A percentile compares a stretch with the other conserved stretches of the same genome.
These are phyloP conservation scores for Phallus indusiatus DNA, from an alignment of 768 basidiomycete genomes.

Conservation along the genomic window DNA sequence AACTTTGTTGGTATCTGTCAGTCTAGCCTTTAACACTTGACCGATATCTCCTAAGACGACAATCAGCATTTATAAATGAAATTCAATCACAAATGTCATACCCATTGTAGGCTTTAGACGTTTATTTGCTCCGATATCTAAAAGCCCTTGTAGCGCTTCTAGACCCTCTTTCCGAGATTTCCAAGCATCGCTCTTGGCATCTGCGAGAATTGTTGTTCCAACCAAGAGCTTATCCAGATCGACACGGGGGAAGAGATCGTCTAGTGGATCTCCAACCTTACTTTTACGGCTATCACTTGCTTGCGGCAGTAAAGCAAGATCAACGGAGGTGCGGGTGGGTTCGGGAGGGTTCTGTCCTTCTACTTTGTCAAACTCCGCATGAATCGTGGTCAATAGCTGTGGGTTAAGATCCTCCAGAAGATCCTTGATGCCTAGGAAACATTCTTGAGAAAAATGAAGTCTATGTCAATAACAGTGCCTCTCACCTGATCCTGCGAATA, in stretches of 20 bases:
- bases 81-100: constrained; percentile 27
- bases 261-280: constrained; percentile 59
- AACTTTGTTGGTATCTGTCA: constrained; percentile 88
- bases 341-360: constrained; percentile 69
- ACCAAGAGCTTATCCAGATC: constrained; percentile 83
- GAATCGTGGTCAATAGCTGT: constrained; percentile 85
- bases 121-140: constrained; percentile 90
- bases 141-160: constrained; percentile 68
- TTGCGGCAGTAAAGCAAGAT: constrained; percentile 47
- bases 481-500: constrained; percentile 85
- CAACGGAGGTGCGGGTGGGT: constrained; percentile 68
- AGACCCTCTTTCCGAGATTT: constrained; percentile 94
- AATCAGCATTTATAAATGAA: constrained; percentile 1
- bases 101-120: constrained; percentile 87
- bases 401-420: constrained; percentile 92
- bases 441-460: constrained; percentile 11
- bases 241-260: constrained; percentile 91
- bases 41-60: constrained; percentile 73
- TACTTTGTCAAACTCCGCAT: constrained; percentile 86
- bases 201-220: constrained; percentile 71
- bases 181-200: constrained; percentile 91
- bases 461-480: constrained; percentile 8
- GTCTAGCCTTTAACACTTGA: constrained; percentile 76
- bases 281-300: constrained; percentile 33
- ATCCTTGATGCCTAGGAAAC: constrained; percentile 67